phyloP scores from a whole-genome alignment of 129 eudicot genomes.

The Cynara cardunculus region DNA sequence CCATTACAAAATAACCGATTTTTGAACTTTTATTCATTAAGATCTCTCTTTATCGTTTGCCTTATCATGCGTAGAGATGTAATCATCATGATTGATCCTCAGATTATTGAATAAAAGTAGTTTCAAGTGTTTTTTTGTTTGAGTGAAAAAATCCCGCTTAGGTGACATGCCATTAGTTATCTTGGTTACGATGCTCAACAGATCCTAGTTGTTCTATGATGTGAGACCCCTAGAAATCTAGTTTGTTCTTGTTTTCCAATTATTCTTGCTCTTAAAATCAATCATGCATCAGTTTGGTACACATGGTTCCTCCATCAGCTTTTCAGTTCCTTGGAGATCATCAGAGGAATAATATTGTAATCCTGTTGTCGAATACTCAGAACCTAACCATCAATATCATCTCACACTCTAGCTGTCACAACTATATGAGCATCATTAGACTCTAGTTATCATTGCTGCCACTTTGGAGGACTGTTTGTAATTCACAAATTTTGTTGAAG shows the following conservation, averaged over 20 bases:
- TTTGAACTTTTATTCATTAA: no score
- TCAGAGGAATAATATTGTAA: no score
- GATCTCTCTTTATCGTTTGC: no score
- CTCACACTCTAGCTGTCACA: not conserved
- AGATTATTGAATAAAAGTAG: not conserved
- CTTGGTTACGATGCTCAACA: not conserved
- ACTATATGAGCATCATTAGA: not conserved
- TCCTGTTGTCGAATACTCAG: no score
- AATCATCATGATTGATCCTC: no score
- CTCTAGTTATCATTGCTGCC: not conserved
- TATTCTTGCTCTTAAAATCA: no score
- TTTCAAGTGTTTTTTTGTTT: not conserved
- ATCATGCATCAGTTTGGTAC: no score
- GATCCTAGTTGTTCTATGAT: conserved; percentile 5
- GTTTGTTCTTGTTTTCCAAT: no score
- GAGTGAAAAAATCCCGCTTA: not conserved
- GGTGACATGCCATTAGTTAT: conserved; percentile 4
- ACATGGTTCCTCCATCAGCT: no score
- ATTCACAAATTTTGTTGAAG: not conserved
- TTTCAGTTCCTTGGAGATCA: no score
- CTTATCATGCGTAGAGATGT: no score
- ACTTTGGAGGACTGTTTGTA: not conserved
- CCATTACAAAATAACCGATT: no score
- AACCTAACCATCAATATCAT: not conserved
- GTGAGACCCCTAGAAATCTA: not conserved